Evolutionary conservation across 202 grass and related monocot species (phyloP).

Genomic region (Panicum hallii): DNA sequence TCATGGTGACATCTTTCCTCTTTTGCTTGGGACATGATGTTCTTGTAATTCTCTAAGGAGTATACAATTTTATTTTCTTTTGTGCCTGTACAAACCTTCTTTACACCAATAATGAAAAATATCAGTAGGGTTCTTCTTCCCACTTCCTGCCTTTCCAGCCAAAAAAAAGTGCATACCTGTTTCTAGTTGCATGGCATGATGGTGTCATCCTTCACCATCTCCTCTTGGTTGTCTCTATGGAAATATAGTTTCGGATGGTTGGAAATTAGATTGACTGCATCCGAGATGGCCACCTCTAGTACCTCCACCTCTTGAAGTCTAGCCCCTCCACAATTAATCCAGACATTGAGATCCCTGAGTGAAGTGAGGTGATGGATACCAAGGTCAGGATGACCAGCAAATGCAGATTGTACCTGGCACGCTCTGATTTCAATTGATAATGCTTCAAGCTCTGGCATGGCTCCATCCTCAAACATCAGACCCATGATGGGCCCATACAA

Average conservation of each 20-base stretch:
- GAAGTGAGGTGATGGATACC: constrained; percentile 4
- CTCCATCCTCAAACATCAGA: constrained; percentile 28
- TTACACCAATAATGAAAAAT: too few species aligned
- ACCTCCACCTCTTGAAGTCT: neutral
- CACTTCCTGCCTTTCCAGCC: too few species aligned
- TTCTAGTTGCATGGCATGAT: too few species aligned
- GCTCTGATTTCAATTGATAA: constrained; percentile 16
- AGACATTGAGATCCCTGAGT: neutral
- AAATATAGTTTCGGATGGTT: neutral
- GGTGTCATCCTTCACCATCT: neutral
- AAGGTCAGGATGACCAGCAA: neutral
- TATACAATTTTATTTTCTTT: too few species aligned
- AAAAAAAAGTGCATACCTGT: too few species aligned
- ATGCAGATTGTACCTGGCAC: neutral
- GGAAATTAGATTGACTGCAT: constrained; percentile 1
- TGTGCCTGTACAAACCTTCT: too few species aligned
- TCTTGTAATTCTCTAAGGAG: too few species aligned
- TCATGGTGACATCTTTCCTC: too few species aligned
- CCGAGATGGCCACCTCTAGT: neutral
- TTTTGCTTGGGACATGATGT: too few species aligned
- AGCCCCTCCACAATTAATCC: constrained; percentile 1
- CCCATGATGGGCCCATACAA: constrained; percentile 10
- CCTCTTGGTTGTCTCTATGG: neutral
- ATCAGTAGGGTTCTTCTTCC: too few species aligned
- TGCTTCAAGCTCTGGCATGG: neutral